These are phyloP conservation scores for Cercospora nicotianae DNA, from an alignment of 2,329 filamentous ascomycete genomes.

Conservation along the genomic window DNA sequence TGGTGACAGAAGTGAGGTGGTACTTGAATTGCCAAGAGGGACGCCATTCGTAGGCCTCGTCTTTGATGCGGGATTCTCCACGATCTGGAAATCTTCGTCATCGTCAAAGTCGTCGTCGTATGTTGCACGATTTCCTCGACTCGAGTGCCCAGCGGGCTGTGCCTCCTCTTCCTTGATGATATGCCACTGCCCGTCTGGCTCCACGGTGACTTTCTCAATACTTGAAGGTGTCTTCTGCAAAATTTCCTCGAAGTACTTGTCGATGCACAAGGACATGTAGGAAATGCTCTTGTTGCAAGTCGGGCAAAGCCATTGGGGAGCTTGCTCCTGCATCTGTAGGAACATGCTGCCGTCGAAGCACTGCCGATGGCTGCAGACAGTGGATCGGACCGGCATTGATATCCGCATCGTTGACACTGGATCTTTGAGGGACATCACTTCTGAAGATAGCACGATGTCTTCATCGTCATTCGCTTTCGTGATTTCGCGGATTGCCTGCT, in stretches of 20 bases:
- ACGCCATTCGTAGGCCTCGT: conserved; percentile 36
- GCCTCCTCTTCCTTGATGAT: conserved; percentile 46
- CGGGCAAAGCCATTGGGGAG: conserved; percentile 93
- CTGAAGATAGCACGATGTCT: conserved; percentile 86
- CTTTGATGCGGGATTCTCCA: conserved; percentile 26
- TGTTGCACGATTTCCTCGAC: conserved; percentile 36
- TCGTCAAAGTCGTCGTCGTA: conserved; percentile 45
- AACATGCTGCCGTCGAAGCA: conserved; percentile 95
- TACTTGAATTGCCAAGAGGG: conserved; percentile 27
- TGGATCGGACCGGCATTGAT: conserved; percentile 73
- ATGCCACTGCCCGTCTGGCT: conserved; percentile 81
- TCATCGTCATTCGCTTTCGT: conserved; percentile 73
- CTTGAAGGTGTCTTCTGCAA: conserved; percentile 68
- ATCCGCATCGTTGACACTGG: conserved; percentile 86
- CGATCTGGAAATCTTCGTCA: conserved; percentile 47
- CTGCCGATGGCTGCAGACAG: conserved; percentile 81
- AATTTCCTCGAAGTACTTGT: conserved; percentile 90
- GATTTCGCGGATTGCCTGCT: conserved; percentile 76
- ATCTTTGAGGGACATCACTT: conserved; percentile 87
- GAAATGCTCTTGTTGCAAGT: conserved; percentile 82
- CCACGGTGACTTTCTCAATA: conserved; percentile 83
- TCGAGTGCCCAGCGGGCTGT: conserved; percentile 40
- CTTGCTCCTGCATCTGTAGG: conserved; percentile 90
- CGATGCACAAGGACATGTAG: conserved; percentile 80
- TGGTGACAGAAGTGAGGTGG: conserved; percentile 23